Evolutionary conservation across 306 rosid species (phyloP).

Genomic region (Geum urbanum): DNA sequence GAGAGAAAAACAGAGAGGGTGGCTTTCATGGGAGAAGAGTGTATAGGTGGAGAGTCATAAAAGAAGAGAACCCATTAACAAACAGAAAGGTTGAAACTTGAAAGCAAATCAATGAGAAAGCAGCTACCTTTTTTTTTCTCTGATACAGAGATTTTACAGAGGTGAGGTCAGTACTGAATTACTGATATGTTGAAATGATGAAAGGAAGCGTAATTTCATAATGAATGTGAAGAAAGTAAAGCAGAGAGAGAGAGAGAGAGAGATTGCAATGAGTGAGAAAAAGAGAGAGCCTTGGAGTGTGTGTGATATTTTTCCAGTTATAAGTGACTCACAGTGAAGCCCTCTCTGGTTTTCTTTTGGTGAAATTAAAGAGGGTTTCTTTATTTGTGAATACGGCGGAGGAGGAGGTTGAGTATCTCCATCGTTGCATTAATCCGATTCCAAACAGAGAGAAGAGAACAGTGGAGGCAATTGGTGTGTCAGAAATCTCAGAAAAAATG

Average conservation of each 20-base stretch:
- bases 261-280: not conserved
- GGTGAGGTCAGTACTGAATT: not conserved
- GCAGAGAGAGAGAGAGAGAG: too few relatives aligned
- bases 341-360: not conserved
- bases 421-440: not conserved
- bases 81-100: constrained; percentile 28
- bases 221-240: not conserved
- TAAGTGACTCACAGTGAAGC: not conserved
- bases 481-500: not conserved
- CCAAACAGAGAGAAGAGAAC: not conserved
- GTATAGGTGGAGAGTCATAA: constrained; percentile 30
- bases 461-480: not conserved
- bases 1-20: constrained; percentile 20
- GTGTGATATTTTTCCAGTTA: constrained; percentile 7
- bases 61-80: constrained; percentile 28
- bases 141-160: constrained; percentile 21
- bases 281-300: constrained; percentile 34
- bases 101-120: constrained; percentile 25
- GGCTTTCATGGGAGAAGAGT: constrained; percentile 27
- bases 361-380: too few relatives aligned
- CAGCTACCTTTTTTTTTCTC: too few relatives aligned
- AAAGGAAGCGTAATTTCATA: not conserved
- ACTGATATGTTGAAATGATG: not conserved
- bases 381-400: not conserved
- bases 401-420: not conserved